phyloP scores from a whole-genome alignment of 2,329 filamentous ascomycete genomes.

The Zelopaecilomyces penicillatus region DNA sequence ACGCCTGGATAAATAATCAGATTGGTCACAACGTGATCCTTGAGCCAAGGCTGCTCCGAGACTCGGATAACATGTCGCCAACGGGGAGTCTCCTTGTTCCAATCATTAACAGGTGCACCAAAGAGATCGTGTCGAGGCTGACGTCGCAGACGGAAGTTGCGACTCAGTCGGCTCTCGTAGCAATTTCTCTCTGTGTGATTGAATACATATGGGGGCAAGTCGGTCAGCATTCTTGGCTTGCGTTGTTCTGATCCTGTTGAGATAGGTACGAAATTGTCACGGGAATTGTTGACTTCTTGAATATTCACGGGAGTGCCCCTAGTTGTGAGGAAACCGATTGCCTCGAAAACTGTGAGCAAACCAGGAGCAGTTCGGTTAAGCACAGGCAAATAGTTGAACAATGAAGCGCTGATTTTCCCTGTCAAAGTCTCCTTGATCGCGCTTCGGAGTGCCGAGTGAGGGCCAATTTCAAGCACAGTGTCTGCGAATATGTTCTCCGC shows the following conservation, averaged over 20 bases:
- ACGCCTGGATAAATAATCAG: slow-evolving; percentile 29
- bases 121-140: slow-evolving; percentile 31
- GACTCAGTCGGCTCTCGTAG: slow-evolving; percentile 20
- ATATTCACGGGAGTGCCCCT: slow-evolving; percentile 1
- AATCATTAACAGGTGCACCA: slow-evolving; percentile 18
- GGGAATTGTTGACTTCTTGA: slow-evolving; percentile 1
- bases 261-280: background rate
- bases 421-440: slow-evolving; percentile 4
- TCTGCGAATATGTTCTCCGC: slow-evolving; percentile 1
- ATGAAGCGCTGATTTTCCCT: background rate
- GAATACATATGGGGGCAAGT: slow-evolving; percentile 28
- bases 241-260: background rate
- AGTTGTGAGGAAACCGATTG: background rate
- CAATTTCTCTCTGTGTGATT: slow-evolving; percentile 26
- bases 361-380: slow-evolving; percentile 1
- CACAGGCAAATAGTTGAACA: background rate
- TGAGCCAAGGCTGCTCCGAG: slow-evolving; percentile 20
- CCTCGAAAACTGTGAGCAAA: background rate
- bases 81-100: slow-evolving; percentile 13
- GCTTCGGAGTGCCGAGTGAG: slow-evolving; percentile 11
- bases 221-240: slow-evolving; percentile 8
- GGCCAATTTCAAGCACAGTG: slow-evolving; percentile 14
- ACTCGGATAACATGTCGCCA: slow-evolving; percentile 15
- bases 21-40: slow-evolving; percentile 22
- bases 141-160: slow-evolving; percentile 20